Base-by-base conservation (phyloP, 108 stramenopile genomes). In the Asterionellopsis glacialis region DNA sequence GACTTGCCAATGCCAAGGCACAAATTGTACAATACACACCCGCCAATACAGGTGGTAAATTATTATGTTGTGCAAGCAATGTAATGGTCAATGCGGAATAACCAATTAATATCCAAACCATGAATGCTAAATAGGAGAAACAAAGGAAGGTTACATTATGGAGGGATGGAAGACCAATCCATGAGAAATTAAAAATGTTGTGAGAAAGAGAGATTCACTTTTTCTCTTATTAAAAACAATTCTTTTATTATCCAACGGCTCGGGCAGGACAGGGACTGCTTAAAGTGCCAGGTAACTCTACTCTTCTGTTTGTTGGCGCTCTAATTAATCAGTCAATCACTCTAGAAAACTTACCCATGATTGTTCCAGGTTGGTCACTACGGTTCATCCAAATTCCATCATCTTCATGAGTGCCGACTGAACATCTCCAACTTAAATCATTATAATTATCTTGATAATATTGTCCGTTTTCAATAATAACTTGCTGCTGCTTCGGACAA, bases 381-480 rank as follows among this genome's bases (percentile, higher is more conserved):
- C 72, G 83, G 73, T 95, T 95, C 69, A 93, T 68, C 94, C 94
- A 95, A 55, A 90, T 87, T 14, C 93, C 93, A 59, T 77, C 52
- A 52, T 79, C 79, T 54, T 84, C 83, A 33, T 57, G 19, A 0
- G 83, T 84, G 9, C 83, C 83, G 11, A 76, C 22, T 22, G 45
- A 45, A 57, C 79, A 80, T 19, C 45, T 62, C 79, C 83, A 78
- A 13, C 75, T 42, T 58, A 63, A 54, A 65, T 80, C 83, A 67
- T 84, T 84, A 63, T 81, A 84, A 49, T 68, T 55, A 45, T 84
- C 83, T 33, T 63, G 53, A 55, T 84, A 84, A 58, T 80, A 84
- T 16, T 18, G 2, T 4, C 16, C 40, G 3, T 57, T 23, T 22
- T 54, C 53, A 2, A 19, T 9, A 48, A 33, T 7, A 2, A 33